phyloP scores from a whole-genome alignment of 2,329 filamentous ascomycete genomes.

The Paraconiothyrium brasiliense region DNA sequence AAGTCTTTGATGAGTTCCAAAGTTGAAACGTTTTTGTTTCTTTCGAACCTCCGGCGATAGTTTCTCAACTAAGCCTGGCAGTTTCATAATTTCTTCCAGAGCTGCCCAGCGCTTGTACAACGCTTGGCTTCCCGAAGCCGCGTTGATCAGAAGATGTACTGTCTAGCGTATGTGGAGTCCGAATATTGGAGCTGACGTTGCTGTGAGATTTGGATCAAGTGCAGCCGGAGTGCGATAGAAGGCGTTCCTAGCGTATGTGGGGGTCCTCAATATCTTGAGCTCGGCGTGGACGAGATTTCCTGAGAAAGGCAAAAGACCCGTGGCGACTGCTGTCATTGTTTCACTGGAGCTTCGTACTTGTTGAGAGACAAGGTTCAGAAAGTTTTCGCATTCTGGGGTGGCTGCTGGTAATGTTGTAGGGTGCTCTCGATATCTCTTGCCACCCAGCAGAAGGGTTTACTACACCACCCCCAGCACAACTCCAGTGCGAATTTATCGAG shows the following conservation, averaged over 20 bases:
- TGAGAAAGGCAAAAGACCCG: conserved; percentile 32
- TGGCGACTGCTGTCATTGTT: conserved; percentile 4
- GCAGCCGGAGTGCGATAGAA: conserved; percentile 26
- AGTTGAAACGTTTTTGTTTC: not conserved
- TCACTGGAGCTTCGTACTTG: not conserved
- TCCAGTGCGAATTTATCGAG: not conserved
- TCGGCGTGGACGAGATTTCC: conserved; percentile 27
- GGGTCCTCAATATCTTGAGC: conserved; percentile 30
- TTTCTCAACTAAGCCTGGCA: not conserved
- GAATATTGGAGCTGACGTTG: conserved; percentile 27
- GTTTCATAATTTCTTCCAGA: not conserved
- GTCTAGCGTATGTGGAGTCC: conserved; percentile 43
- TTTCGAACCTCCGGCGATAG: not conserved
- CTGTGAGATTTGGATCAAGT: conserved; percentile 25
- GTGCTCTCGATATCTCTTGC: not conserved
- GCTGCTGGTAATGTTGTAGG: not conserved
- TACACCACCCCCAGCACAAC: not conserved
- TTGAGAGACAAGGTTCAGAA: not conserved
- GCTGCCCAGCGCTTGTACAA: not conserved
- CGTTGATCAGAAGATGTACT: conserved; percentile 27
- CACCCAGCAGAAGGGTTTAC: not conserved
- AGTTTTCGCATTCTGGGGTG: not conserved
- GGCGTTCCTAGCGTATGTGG: conserved; percentile 39
- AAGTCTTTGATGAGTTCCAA: not conserved
- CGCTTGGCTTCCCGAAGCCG: not conserved